Conservation (phyloP, 176 grass and related monocot genomes). For the Microstegium vimineum region DNA sequence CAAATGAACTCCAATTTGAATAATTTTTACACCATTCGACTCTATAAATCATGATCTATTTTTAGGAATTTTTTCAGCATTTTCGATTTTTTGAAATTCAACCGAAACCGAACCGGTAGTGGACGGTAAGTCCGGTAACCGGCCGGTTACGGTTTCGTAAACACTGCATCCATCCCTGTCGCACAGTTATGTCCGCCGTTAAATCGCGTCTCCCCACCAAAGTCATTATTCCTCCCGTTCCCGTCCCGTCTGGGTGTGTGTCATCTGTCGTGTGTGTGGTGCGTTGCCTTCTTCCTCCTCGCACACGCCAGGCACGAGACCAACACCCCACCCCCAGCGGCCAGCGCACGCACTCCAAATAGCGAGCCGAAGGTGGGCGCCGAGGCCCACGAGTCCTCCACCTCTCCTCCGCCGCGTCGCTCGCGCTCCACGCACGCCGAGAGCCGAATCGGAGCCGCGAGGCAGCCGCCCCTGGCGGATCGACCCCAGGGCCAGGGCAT, state of each 20-base stretch:
- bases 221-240: not conserved
- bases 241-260: not conserved
- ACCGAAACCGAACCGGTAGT: too few species aligned
- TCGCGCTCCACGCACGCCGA: not conserved
- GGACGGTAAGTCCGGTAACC: too few species aligned
- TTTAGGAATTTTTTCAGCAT: too few species aligned
- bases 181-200: slow-evolving; percentile 27
- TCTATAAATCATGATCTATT: too few species aligned
- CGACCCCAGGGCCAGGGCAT: slow-evolving; percentile 40
- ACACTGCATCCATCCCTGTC: slow-evolving; percentile 22
- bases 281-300: slow-evolving; percentile 30
- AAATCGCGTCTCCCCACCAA: not conserved
- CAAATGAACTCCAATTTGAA: too few species aligned
- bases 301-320: not conserved
- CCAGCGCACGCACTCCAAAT: slow-evolving; percentile 20
- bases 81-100: too few species aligned
- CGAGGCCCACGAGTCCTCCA: not conserved
- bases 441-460: slow-evolving; percentile 20
- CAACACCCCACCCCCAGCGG: not conserved
- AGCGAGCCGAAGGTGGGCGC: not conserved
- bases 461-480: slow-evolving; percentile 20
- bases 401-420: not conserved
- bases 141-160: too few species aligned
- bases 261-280: not conserved
- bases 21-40: too few species aligned